Percentiles rank a stretch among this genome's conserved stretches.
phyloP scores from a whole-genome alignment of 2,329 filamentous ascomycete species.

The Daldinia sp. region DNA sequence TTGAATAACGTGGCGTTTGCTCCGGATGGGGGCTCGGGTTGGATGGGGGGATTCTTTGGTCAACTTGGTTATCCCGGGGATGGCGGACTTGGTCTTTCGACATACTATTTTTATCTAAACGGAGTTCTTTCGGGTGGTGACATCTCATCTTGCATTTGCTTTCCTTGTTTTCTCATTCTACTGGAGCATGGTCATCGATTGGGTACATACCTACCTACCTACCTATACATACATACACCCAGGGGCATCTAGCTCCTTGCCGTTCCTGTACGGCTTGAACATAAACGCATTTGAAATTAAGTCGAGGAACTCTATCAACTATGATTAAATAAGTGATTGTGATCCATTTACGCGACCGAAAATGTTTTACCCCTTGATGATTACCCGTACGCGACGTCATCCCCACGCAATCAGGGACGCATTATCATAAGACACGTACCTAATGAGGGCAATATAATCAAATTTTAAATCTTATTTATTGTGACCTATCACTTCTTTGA shows the following conservation, averaged over 20 bases:
- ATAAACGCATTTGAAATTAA: slow-evolving; percentile 5
- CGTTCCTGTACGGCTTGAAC: slow-evolving; percentile 16
- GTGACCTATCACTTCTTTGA: too few species aligned
- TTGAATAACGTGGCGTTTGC: slow-evolving; percentile 31
- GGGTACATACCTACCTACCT: slow-evolving; percentile 29
- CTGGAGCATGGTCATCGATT: slow-evolving; percentile 25
- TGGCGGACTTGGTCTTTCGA: slow-evolving; percentile 20
- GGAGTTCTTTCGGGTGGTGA: slow-evolving; percentile 30
- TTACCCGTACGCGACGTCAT: too few species aligned
- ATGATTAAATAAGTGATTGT: too few species aligned
- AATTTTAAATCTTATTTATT: too few species aligned
- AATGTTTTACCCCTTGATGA: too few species aligned
- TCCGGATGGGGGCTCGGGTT: slow-evolving; percentile 16
- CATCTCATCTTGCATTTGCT: slow-evolving; percentile 25
- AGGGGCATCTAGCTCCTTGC: slow-evolving; percentile 13
- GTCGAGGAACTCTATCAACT: too few species aligned
- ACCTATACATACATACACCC: too few species aligned
- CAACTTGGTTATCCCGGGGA: slow-evolving; percentile 11
- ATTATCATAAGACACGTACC: too few species aligned
- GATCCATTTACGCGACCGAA: too few species aligned
- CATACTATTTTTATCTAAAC: slow-evolving; percentile 19
- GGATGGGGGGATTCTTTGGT: slow-evolving; percentile 23
- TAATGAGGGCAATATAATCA: too few species aligned
- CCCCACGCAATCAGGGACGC: too few species aligned
- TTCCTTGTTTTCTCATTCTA: slow-evolving; percentile 1